Evolutionary conservation across 768 basidiomycete genomes (phyloP), one percentile per base, ranked within the genome.

Genomic region (Termitomyces sp.): DNA sequence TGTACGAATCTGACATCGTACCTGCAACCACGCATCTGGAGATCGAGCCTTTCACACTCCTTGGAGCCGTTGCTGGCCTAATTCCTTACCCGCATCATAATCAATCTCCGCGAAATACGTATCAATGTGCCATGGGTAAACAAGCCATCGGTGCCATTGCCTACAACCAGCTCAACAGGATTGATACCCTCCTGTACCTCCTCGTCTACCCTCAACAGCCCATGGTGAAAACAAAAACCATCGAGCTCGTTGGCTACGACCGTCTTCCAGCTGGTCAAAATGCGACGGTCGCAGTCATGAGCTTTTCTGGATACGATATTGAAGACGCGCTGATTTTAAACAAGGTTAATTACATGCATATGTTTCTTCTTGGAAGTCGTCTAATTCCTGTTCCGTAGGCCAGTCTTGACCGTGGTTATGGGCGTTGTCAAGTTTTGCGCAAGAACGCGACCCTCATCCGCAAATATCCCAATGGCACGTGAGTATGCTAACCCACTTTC

Each of bases 51-150:
- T 99, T 99, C 73, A 98, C 97, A 2, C 77, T 99, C 59, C 84
- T 99, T 12, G 97, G 97, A 14, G 97, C 95, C 37, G 97, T 99
- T 47, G 97, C 97, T 4, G 97, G 97, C 45, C 83, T 99, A 27
- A 99, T 99, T 67, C 97, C 97, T 12, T 99, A 99, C 69, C 97
- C 97, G 2, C 97, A 99, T 69, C 97, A 99, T 71, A 99, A 99
- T 67, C 97, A 99, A 68, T 98, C 97, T 5, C 97, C 97, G 3
- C 89, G 97, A 54, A 99, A 99, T 67, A 99, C 97, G 10, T 99
- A 99, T 70, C 96, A 99, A 76, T 99, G 96, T 67, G 96, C 96
- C 54, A 99, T 99, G 96, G 96, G 97, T 54, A 99, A 99, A 77
- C 97, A 99, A 77, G 96, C 97, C 2, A 99, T 99, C 61, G 97